Conservation (phyloP, 1,139 yeast genomes). For the Candida dubliniensis region DNA sequence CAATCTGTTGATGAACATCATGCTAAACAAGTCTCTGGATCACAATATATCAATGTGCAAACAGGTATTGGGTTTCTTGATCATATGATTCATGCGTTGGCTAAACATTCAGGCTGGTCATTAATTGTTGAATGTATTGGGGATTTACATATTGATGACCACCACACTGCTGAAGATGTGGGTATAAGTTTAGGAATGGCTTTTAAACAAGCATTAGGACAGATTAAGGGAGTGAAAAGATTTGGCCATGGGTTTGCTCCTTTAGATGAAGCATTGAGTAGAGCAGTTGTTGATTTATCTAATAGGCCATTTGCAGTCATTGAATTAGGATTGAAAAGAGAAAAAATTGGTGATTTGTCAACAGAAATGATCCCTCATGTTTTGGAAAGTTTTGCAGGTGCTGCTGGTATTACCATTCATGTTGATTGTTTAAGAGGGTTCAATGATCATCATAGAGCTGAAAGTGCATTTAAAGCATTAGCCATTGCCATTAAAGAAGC, state of each 20-base stretch:
- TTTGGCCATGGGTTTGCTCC: constrained; percentile 97
- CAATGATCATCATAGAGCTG: constrained; percentile 96
- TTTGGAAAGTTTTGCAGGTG: constrained; percentile 88
- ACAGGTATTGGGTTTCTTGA: constrained; percentile 95
- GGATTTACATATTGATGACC: constrained; percentile 94
- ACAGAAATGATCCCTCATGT: constrained; percentile 98
- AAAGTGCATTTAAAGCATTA: constrained; percentile 92
- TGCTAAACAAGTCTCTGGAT: constrained; percentile 59
- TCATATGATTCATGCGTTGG: constrained; percentile 96
- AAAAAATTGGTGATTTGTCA: constrained; percentile 86
- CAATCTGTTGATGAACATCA: constrained; percentile 43
- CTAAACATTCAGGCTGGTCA: constrained; percentile 97
- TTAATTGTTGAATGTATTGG: constrained; percentile 86
- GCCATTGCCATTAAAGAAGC: constrained; percentile 93
- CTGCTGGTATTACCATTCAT: constrained; percentile 86
- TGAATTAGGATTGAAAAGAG: constrained; percentile 87
- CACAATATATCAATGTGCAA: constrained; percentile 76
- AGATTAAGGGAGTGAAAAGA: constrained; percentile 84
- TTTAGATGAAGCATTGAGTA: constrained; percentile 87
- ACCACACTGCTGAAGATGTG: constrained; percentile 94
- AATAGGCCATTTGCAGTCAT: constrained; percentile 91
- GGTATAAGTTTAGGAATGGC: constrained; percentile 91
- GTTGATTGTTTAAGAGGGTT: constrained; percentile 91
- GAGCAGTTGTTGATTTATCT: constrained; percentile 92
- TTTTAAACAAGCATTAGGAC: constrained; percentile 86